Base-by-base conservation (phyloP, 441 rosid species). In the Kokia cookei region DNA sequence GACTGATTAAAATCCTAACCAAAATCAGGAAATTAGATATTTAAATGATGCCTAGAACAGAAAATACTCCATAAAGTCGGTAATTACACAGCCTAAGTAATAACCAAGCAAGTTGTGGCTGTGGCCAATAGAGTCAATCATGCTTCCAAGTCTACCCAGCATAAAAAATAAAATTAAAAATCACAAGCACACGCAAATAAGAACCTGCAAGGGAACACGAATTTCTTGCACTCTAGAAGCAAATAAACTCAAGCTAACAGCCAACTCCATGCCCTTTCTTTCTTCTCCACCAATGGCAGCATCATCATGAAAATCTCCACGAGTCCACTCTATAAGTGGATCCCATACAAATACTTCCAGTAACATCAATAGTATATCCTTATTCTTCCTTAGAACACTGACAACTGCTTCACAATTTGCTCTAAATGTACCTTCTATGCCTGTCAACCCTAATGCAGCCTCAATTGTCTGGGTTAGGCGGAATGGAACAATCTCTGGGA, bases 221-320 rank as follows among this genome's bases (percentile, higher is more conserved):
- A 93, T 92, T 86, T 96, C 99, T 85, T 93, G 99, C 84, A 96
- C 95, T 77, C 99, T 89, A 72, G 99, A 93, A 76, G 98, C 91
- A 92, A 96, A 96, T 80, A 96, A 91, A 86, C 98, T 96, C 90
- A 96, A 87, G 89, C 98, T 92, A 81, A 96, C 97, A 9, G 99
- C 98, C 80, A 93, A 82, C 83, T 96, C 99, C 99, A 96, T 96
- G 81, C 98, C 98, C 84, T 93, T 96, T 83, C 99, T 92, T 88
- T 96, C 99, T 84, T 90, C 98, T 76, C 97, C 97, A 74, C 92
- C 97, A 84, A 93, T 93, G 69, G 97, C 97, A 77, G 97, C 97
- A 79, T 92, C 99, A 88, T 96, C 97, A 69, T 91, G 99, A 81
- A 92, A 93, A 84, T 96, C 97, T 73, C 91, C 99, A 74, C 98